These are phyloP conservation scores for Sphagnum tenellum DNA, from an alignment of 225 moss, liverwort and hornwort species.

Conservation along the genomic window DNA sequence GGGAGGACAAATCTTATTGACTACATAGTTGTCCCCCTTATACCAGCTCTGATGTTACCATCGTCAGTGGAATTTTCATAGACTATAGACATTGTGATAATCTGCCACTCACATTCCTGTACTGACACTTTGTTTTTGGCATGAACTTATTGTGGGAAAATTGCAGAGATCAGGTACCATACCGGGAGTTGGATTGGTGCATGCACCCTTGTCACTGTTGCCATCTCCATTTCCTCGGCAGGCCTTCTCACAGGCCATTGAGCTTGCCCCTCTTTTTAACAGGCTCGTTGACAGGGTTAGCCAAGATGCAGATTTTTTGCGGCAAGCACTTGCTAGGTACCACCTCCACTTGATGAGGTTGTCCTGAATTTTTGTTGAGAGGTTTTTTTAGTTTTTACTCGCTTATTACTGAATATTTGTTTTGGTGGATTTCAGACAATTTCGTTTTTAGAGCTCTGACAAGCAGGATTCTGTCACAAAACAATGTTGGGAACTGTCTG, in stretches of 20 bases:
- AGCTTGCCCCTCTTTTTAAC: constrained; percentile 71
- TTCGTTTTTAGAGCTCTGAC: not conserved
- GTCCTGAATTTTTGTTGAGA: too few relatives aligned
- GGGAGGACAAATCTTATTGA: too few relatives aligned
- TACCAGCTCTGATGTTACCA: too few relatives aligned
- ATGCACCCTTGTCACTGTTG: constrained; percentile 65
- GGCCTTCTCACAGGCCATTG: constrained; percentile 50
- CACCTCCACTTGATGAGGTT: not conserved
- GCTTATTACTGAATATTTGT: not conserved
- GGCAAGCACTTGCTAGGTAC: constrained; percentile 50
- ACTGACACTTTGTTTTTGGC: not conserved
- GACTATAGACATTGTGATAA: not conserved
- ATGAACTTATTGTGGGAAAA: not conserved
- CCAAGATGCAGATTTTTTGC: constrained; percentile 66
- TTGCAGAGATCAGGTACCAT: constrained; percentile 53
- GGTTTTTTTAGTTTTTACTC: not conserved
- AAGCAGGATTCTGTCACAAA: not conserved
- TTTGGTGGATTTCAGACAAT: not conserved
- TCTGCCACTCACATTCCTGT: not conserved
- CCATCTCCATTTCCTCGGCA: constrained; percentile 62
- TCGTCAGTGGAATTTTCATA: too few relatives aligned
- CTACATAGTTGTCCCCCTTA: too few relatives aligned
- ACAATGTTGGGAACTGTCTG: not conserved
- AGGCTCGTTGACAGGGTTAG: constrained; percentile 78
- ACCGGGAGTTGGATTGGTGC: constrained; percentile 68